Evolutionary conservation across 371 early-diverging fungal species (phyloP).

Genomic region (Rhizopus delemar): DNA sequence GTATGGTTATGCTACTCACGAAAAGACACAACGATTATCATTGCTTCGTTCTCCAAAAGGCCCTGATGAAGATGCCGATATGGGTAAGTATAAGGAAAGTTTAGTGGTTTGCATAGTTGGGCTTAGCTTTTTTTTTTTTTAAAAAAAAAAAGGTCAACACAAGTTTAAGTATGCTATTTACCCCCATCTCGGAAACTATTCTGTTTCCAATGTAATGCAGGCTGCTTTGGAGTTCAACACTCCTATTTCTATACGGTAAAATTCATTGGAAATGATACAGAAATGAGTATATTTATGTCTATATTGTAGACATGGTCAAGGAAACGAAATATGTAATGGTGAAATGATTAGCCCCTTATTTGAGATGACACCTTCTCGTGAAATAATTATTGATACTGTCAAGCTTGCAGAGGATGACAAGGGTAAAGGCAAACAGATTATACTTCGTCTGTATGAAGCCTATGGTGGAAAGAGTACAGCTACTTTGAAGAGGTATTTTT

Average conservation of each 20-base stretch:
- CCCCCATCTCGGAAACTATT: slow-evolving; percentile 82
- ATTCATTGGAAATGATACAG: neutral
- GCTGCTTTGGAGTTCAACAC: slow-evolving; percentile 88
- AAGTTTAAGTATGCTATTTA: slow-evolving; percentile 88
- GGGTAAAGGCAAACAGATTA: slow-evolving; percentile 45
- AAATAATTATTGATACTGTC: slow-evolving; percentile 85
- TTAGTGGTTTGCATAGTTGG: neutral
- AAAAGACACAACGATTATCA: slow-evolving; percentile 80
- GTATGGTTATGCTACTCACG: slow-evolving; percentile 84
- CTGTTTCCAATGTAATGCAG: slow-evolving; percentile 78
- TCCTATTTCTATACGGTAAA: slow-evolving; percentile 66
- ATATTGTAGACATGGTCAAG: slow-evolving; percentile 17
- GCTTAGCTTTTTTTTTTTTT: neutral
- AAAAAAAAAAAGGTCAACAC: slow-evolving; percentile 57
- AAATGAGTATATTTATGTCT: neutral
- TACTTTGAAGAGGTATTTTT: slow-evolving; percentile 62
- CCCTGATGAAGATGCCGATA: slow-evolving; percentile 68
- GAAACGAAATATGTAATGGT: slow-evolving; percentile 11
- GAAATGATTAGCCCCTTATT: slow-evolving; percentile 32
- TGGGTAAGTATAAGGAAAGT: slow-evolving; percentile 36
- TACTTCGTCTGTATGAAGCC: slow-evolving; percentile 89
- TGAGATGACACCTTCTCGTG: slow-evolving; percentile 32
- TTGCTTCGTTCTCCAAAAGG: slow-evolving; percentile 87
- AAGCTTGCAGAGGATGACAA: slow-evolving; percentile 82
- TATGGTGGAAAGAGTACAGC: slow-evolving; percentile 84